These are phyloP conservation scores for Poa annua DNA, from an alignment of 176 grass and related monocot genomes.

Conservation along the genomic window DNA sequence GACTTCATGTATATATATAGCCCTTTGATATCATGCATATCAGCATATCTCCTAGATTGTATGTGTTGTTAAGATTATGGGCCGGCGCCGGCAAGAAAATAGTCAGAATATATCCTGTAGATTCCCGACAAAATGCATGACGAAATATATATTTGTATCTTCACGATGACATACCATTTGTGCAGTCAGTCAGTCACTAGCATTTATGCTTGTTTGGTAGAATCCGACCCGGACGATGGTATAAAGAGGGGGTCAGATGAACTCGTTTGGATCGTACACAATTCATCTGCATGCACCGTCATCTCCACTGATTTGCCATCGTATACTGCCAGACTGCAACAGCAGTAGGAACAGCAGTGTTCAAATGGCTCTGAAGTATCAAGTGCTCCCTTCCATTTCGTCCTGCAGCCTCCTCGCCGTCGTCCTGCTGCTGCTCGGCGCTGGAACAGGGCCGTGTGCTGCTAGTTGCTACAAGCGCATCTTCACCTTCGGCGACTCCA, in stretches of 20 bases:
- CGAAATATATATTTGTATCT: neutral
- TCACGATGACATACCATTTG: neutral
- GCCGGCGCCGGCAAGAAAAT: neutral
- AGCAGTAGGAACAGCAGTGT: neutral
- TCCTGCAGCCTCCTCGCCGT: neutral
- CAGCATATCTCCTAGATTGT: neutral
- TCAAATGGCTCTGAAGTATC: neutral
- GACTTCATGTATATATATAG: neutral
- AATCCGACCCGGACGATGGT: neutral
- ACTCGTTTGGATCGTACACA: neutral
- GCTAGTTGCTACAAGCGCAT: constrained; percentile 61
- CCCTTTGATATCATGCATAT: neutral
- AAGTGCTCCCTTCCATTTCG: neutral
- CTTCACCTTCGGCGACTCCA: constrained; percentile 69
- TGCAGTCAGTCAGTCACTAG: neutral
- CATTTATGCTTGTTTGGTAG: neutral
- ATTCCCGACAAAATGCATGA: neutral
- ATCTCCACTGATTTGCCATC: neutral
- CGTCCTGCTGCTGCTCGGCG: constrained; percentile 30
- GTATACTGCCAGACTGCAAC: neutral
- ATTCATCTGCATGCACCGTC: neutral
- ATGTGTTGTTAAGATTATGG: neutral
- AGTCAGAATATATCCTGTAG: neutral
- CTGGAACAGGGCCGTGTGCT: neutral
- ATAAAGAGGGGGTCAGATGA: neutral